Percentiles rank a stretch among this genome's conserved stretches.
phyloP scores from a whole-genome alignment of 345 rosid genomes.

The Geranium brycei region DNA sequence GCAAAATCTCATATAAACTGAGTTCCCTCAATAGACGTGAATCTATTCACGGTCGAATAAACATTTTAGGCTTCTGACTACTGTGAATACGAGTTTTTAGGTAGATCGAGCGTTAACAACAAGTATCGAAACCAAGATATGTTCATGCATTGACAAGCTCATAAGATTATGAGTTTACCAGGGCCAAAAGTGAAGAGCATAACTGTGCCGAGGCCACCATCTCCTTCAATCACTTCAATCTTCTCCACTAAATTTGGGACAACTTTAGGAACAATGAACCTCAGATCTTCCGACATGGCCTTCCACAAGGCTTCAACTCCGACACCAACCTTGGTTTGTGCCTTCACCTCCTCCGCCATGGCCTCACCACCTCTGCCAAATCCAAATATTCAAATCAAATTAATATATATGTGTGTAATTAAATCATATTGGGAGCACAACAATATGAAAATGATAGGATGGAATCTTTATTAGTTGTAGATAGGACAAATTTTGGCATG shows the following conservation, averaged over 20 bases:
- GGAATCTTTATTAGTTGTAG: background rate
- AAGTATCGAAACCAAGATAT: background rate
- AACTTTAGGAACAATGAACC: conserved; percentile 11
- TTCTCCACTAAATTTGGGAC: conserved; percentile 19
- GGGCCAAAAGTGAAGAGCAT: conserved; percentile 23
- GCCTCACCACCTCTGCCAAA: background rate
- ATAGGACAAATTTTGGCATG: background rate
- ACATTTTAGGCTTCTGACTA: too few species aligned
- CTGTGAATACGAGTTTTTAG: too few species aligned
- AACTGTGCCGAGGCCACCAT: conserved; percentile 24
- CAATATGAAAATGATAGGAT: too few species aligned
- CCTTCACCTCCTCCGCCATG: conserved; percentile 20
- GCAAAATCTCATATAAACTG: too few species aligned
- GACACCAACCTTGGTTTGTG: conserved; percentile 15
- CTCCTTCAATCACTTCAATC: conserved; percentile 25
- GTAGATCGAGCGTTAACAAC: too few species aligned
- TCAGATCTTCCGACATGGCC: conserved; percentile 21
- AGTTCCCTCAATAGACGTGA: too few species aligned
- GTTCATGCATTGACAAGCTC: background rate
- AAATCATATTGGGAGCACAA: background rate
- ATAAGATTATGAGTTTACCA: conserved; percentile 10
- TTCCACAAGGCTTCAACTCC: conserved; percentile 21
- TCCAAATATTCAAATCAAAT: too few species aligned
- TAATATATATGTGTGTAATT: too few species aligned
- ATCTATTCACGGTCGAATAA: too few species aligned